Base-by-base conservation (phyloP, 805 yeast genomes). In the Myxozyma neotropica region DNA sequence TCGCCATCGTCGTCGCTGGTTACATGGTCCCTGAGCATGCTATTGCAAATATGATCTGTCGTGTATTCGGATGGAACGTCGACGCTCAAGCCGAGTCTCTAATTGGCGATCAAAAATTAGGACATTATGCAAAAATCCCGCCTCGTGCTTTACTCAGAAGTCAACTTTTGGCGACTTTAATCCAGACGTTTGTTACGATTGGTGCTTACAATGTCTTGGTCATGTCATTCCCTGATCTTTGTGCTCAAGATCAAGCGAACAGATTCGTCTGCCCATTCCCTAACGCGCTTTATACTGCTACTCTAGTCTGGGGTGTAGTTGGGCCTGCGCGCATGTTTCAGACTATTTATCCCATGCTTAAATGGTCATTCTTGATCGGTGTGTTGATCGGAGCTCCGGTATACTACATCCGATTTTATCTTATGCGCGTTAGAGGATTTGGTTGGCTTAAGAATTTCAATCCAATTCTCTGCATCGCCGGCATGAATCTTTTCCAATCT, bases 1-100 rank as follows among this genome's bases (percentile, higher is more conserved):
- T 86, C 52, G 81, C 86, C 1, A 88, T 85, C 68, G 74, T 86
- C 60, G 77, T 86, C 46, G 81, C 83, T 23, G 90, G 89, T 1
- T 85, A 84, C 71, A 78, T 85, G 61, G 76, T 78, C 24, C 82
- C 82, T 10, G 81, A 81, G 61, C 78, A 77, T 65, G 81, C 81
- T 45, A 63, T 77, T 63, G 80, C 80, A 27, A 78, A 75, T 76
- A 77, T 79, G 80, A 74, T 78, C 63, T 75, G 79, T 73, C 84
- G 84, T 71, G 80, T 86, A 7, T 80, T 77, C 65, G 86, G 87
- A 23, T 82, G 78, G 70, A 59, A 81, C 65, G 77, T 83, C 44
- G 79, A 80, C 53, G 70, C 70, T 12, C 87, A 83, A 67, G 87
- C 87, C 0, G 76, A 82, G 43, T 75, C 78, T 55, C 83, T 78